Percentiles rank a stretch among this genome's conserved stretches.
Conservation (phyloP, 2,329 filamentous ascomycete species). For the Beauveria rudraprayagi region DNA sequence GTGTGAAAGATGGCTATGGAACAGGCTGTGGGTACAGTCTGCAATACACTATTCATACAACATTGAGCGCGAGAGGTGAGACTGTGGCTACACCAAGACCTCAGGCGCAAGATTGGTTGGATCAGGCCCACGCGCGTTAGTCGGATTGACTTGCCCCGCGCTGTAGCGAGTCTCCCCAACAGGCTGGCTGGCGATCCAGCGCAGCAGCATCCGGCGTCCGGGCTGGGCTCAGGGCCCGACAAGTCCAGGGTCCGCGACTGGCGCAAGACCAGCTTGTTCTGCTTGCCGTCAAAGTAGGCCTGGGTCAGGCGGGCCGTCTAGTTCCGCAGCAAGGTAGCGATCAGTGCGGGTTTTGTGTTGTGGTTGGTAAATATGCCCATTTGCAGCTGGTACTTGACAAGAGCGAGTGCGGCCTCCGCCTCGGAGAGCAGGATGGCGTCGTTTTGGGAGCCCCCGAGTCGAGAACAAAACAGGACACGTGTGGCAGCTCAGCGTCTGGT, state of each 20-base stretch:
- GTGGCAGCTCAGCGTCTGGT: background rate
- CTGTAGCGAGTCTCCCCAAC: background rate
- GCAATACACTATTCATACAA: background rate
- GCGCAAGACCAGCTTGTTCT: background rate
- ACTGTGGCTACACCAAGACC: background rate
- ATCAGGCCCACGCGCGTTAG: background rate
- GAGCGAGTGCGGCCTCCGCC: background rate
- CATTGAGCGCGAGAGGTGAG: background rate
- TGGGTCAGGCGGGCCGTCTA: background rate
- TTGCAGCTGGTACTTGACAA: background rate
- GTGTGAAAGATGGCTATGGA: background rate
- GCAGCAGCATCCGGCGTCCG: background rate
- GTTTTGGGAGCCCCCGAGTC: background rate
- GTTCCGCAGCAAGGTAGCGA: background rate
- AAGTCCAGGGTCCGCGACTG: conserved; percentile 2
- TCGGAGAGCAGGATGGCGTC: background rate
- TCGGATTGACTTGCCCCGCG: background rate
- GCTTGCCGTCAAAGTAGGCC: conserved; percentile 2
- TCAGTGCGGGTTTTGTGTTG: background rate
- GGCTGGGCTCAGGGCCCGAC: background rate
- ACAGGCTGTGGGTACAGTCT: background rate
- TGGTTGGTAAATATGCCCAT: background rate
- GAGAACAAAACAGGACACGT: background rate
- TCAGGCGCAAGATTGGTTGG: background rate
- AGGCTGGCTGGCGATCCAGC: conserved; percentile 1